Evolutionary conservation across 768 basidiomycete species (phyloP).

Genomic region (Hirschioporus abietinus): DNA sequence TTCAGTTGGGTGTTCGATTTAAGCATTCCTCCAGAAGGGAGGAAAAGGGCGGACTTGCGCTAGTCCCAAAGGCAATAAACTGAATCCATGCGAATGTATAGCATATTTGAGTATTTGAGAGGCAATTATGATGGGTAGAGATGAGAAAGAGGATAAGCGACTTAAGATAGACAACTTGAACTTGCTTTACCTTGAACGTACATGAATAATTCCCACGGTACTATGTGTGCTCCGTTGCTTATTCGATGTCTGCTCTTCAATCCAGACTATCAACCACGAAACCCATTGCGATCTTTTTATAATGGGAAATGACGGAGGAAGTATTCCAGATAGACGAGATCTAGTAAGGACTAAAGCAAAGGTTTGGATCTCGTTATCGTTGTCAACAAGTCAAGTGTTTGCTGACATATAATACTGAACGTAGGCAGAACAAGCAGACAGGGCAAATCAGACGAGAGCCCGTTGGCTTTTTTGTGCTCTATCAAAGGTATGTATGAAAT

Average conservation of each 20-base stretch:
- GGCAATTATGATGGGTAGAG: no score
- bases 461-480: slow-evolving; percentile 92
- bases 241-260: background rate
- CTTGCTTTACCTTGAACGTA: no score
- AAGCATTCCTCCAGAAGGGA: no score
- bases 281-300: background rate
- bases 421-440: slow-evolving; percentile 84
- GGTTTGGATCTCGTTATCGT: slow-evolving; percentile 29
- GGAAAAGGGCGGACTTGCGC: no score
- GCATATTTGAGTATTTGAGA: no score
- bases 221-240: no score
- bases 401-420: slow-evolving; percentile 50
- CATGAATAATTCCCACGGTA: no score
- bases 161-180: no score
- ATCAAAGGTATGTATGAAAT: slow-evolving; percentile 66
- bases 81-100: no score
- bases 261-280: background rate
- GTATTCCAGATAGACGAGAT: slow-evolving; percentile 80
- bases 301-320: slow-evolving; percentile 90
- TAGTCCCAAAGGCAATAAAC: no score
- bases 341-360: slow-evolving; percentile 70
- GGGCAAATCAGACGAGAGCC: slow-evolving; percentile 81
- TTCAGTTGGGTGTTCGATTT: no score
- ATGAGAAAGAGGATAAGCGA: no score
- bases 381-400: slow-evolving; percentile 4